These are phyloP conservation scores for Fusarium coffeatum DNA, from an alignment of 2,329 filamentous ascomycete species.

Conservation along the genomic window DNA sequence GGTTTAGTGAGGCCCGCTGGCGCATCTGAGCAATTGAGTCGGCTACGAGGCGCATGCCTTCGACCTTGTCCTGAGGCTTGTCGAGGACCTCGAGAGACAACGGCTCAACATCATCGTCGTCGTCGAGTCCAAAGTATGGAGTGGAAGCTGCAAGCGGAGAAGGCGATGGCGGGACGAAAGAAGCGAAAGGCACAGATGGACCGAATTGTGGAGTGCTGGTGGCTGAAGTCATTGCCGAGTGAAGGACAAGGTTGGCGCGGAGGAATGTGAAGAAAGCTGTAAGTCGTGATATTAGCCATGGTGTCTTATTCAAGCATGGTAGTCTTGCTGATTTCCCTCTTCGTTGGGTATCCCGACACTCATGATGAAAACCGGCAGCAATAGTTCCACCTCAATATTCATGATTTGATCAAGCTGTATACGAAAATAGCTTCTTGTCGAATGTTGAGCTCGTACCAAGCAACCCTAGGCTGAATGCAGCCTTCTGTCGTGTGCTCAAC, in stretches of 20 bases:
- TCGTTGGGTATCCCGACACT: background rate
- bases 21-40: slow-evolving; percentile 87
- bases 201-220: slow-evolving; percentile 73
- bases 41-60: slow-evolving; percentile 78
- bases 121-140: slow-evolving; percentile 62
- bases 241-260: slow-evolving; percentile 81
- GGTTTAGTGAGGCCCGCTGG: slow-evolving; percentile 70
- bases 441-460: slow-evolving; percentile 3
- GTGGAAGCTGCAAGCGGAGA: slow-evolving; percentile 71
- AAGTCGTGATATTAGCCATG: slow-evolving; percentile 30
- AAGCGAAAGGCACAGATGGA: slow-evolving; percentile 55
- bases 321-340: background rate
- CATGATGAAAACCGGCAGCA: background rate
- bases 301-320: slow-evolving; percentile 11
- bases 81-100: slow-evolving; percentile 71
- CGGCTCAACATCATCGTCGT: slow-evolving; percentile 64
- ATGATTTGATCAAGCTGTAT: background rate
- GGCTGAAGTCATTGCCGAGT: slow-evolving; percentile 70
- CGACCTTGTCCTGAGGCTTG: slow-evolving; percentile 68
- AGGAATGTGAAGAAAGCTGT: slow-evolving; percentile 86
- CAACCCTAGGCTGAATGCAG: background rate
- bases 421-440: background rate
- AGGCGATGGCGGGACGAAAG: slow-evolving; percentile 61
- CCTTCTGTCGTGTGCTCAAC: slow-evolving; percentile 13
- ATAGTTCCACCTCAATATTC: background rate